Base-by-base conservation (phyloP, 768 basidiomycete species). In the Lactifluus echinatus region DNA sequence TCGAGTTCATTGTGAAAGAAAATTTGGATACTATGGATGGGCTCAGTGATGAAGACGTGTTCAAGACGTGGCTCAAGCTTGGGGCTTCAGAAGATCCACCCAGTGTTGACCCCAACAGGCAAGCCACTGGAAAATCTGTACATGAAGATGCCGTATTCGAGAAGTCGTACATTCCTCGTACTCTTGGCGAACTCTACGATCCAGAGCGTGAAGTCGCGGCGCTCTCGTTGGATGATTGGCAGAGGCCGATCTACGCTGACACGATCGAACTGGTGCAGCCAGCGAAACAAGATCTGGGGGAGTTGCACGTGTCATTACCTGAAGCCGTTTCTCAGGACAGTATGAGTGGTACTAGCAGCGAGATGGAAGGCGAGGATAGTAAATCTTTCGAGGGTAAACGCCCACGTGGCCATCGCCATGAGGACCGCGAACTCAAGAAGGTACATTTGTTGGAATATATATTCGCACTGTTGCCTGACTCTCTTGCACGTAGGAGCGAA, bases 141-240 rank as follows among this genome's bases (percentile, higher is more conserved):
- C 84, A 87, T 47, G 93, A 96, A 69, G 93, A 98, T 66, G 81
- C 81, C 8, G 83, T 98, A 12, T 99, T 99, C 75, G 72, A 92
- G 68, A 78, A 78, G 26, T 89, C 93, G 1, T 97, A 91, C 72
- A 99, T 98, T 63, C 96, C 96, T 14, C 84, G 94, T 33, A 85
- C 83, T 23, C 73, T 99, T 47, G 89, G 91, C 61, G 93, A 98
- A 66, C 86, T 99, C 8, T 90, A 86, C 67, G 93, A 98, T 69
- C 92, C 94, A 0, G 96, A 99, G 68, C 79, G 94, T 28, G 95
- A 97, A 66, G 85, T 92, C 11, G 90, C 84, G 34, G 78, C 79
- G 19, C 74, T 94, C 42, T 76, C 76, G 17, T 72, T 80, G 3
- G 93, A 93, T 7, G 82, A 87, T 49, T 84, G 85, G 12, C 72